Base-by-base conservation (phyloP, 768 basidiomycete genomes). In the Kwoniella shandongensis region DNA sequence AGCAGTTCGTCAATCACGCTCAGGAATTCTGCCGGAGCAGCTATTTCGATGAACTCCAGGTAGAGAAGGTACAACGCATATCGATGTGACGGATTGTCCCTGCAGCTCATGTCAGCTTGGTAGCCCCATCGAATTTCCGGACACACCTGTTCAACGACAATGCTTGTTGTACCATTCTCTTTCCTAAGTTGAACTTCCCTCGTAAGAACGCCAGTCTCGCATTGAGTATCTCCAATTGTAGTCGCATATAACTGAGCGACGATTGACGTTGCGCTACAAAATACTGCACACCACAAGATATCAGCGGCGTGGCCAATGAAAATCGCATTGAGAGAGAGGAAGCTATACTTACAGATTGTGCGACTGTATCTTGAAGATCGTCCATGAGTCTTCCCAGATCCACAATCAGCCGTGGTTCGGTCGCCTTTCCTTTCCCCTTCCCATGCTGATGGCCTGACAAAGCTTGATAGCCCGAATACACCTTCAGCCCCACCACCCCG, bases 401-500 rank as follows among this genome's bases (percentile, higher is more conserved):
- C 4, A 59, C 35, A 12, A 22, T 15, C 25, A n/a, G 41, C 10
- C 18, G 22, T 13, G 13, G 25, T 12, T 40, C 41, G 32, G 22
- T 29, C 20, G 22, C 26, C 47, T 59, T 54, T 23, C 42, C 57
- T 35, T 55, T 59, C 18, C 52, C 42, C 29, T 44, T 63, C 51
- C 30, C 17, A 35, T 30, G 29, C 46, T 46, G 12, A 20, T 20
- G 15, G 25, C 26, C 18, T 36, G 12, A 32, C 18, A 15, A 6
- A 6, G 32, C 32, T 32, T 44, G 15, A 18, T 38, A 50, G 10
- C 49, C 46, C 18, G 35, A 41, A 20, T 56, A 47, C 4, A 69
- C 53, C 55, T 72, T 69, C 22, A 63, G 26, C 2, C 65, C 65
- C 3, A 72, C 50, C 1, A 54, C 27, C 0, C 55, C 65, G 32